These are phyloP conservation scores for Hondaea fermentalgiana DNA, from an alignment of 108 stramenopile genomes.

Conservation along the genomic window DNA sequence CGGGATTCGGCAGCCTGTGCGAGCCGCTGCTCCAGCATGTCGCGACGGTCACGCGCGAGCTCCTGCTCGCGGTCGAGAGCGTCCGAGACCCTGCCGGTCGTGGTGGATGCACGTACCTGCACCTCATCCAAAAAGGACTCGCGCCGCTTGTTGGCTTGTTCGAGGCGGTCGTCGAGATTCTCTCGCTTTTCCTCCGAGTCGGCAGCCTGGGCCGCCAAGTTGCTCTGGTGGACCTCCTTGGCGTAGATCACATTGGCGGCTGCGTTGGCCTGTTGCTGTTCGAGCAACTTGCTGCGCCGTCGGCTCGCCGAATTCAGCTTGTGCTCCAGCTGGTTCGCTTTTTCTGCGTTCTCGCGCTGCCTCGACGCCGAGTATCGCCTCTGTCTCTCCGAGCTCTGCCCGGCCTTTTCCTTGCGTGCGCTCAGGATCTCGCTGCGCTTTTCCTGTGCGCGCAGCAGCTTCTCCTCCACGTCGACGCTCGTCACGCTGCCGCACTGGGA, in stretches of 20 bases:
- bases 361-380: not conserved
- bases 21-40: not conserved
- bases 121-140: not conserved
- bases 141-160: not conserved
- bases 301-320: not conserved
- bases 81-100: not conserved
- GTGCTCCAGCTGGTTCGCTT: not conserved
- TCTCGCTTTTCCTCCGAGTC: not conserved
- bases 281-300: not conserved
- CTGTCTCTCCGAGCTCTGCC: not conserved
- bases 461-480: not conserved
- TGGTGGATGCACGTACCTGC: not conserved
- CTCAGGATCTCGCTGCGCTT: not conserved
- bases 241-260: conserved; percentile 10
- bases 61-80: conserved; percentile 13
- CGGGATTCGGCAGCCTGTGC: not conserved
- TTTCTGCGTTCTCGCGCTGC: not conserved
- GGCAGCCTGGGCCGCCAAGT: not conserved
- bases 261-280: not conserved
- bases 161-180: not conserved
- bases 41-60: not conserved
- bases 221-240: not conserved
- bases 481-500: not conserved
- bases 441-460: not conserved
- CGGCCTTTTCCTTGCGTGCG: not conserved